Conservation (phyloP, 768 basidiomycete genomes). For the Naganishia antarctica region DNA sequence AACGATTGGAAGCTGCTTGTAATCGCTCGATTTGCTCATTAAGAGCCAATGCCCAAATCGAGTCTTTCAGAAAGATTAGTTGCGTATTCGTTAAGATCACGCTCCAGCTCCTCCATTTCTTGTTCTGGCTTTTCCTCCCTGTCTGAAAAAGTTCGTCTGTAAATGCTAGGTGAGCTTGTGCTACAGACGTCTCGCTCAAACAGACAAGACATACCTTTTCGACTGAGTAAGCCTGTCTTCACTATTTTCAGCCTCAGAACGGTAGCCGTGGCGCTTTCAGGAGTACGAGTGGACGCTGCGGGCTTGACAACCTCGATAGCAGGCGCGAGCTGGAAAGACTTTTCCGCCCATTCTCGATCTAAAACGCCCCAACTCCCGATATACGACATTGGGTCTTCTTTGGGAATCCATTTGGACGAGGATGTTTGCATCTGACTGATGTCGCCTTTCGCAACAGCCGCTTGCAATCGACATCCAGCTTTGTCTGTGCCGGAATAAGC, state of each 20-base stretch:
- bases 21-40: constrained; percentile 36
- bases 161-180: not conserved
- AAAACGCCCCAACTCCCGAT: constrained; percentile 46
- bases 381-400: constrained; percentile 47
- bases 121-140: constrained; percentile 66
- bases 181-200: constrained; percentile 1
- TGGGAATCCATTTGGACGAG: constrained; percentile 33
- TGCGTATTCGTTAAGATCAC: constrained; percentile 85
- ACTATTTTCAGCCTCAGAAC: constrained; percentile 60
- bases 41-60: constrained; percentile 41
- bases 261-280: not conserved
- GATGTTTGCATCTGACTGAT: not conserved
- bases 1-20: constrained; percentile 13
- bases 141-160: constrained; percentile 63
- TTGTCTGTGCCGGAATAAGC: not conserved
- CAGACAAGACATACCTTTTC: constrained; percentile 56
- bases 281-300: not conserved
- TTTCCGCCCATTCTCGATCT: constrained; percentile 41
- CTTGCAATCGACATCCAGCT: not conserved
- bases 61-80: constrained; percentile 70
- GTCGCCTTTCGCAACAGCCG: constrained; percentile 2
- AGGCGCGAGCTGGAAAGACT: constrained; percentile 42
- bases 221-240: constrained; percentile 71
- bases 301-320: constrained; percentile 36
- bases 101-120: constrained; percentile 84